Conservation (phyloP, 2,329 filamentous ascomycete genomes). For the Lachnellula willkommii region DNA sequence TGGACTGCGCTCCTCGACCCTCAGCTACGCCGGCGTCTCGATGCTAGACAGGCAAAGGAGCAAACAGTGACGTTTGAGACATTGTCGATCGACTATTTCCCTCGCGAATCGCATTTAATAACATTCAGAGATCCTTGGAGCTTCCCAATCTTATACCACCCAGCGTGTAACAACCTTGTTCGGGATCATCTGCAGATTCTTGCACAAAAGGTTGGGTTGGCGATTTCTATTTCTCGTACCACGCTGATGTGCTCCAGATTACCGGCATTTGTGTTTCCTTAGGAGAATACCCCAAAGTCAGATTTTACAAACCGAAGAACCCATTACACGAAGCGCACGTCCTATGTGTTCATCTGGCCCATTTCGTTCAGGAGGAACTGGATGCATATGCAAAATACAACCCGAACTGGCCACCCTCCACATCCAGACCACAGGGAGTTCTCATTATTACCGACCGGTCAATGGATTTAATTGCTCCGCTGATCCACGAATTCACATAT, state of each 20-base stretch:
- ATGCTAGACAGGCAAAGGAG: constrained; percentile 62
- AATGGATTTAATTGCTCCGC: constrained; percentile 83
- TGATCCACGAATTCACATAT: constrained; percentile 95
- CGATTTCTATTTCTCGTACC: not conserved
- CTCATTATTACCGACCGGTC: constrained; percentile 85
- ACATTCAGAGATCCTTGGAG: constrained; percentile 95
- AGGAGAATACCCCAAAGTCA: constrained; percentile 89
- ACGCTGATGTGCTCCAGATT: constrained; percentile 48
- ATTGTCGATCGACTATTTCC: constrained; percentile 82
- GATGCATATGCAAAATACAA: constrained; percentile 85
- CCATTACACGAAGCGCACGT: constrained; percentile 83
- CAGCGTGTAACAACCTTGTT: constrained; percentile 79
- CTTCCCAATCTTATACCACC: constrained; percentile 89
- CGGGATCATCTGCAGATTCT: constrained; percentile 76
- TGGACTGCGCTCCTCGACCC: constrained; percentile 77
- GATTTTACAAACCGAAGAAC: constrained; percentile 75
- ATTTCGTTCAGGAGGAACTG: constrained; percentile 86
- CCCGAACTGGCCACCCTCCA: constrained; percentile 75
- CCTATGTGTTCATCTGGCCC: constrained; percentile 78
- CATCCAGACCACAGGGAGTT: constrained; percentile 70
- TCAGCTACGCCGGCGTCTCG: constrained; percentile 65
- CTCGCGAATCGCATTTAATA: constrained; percentile 83
- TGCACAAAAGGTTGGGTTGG: constrained; percentile 69
- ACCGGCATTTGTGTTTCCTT: constrained; percentile 82
- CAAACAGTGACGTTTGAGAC: constrained; percentile 77